These are phyloP conservation scores for Cyathus striatus DNA, from an alignment of 768 basidiomycete species.

Conservation along the genomic window DNA sequence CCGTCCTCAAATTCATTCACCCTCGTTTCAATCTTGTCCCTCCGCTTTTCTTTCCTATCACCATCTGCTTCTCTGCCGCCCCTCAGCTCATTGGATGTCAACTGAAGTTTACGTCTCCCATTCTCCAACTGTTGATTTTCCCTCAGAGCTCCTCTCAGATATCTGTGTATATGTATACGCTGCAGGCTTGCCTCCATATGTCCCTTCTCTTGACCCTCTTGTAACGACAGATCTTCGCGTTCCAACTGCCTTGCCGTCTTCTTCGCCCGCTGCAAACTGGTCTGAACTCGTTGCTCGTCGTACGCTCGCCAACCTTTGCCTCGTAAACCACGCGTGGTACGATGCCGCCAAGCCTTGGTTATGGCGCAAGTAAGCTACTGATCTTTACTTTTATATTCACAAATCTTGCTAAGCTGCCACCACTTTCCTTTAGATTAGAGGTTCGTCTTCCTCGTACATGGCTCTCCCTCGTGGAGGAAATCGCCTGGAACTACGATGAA, in stretches of 20 bases:
- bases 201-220: slow-evolving; percentile 69
- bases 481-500: slow-evolving; percentile 68
- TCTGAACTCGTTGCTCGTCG: slow-evolving; percentile 59
- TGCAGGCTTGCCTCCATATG: slow-evolving; percentile 48
- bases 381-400: slow-evolving; percentile 1
- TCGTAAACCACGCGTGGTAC: slow-evolving; percentile 75
- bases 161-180: slow-evolving; percentile 73
- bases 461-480: slow-evolving; percentile 76
- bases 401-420: not conserved
- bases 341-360: slow-evolving; percentile 86
- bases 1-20: too few species aligned
- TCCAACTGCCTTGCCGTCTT: slow-evolving; percentile 67
- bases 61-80: slow-evolving; percentile 8
- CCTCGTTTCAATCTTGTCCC: slow-evolving; percentile 2
- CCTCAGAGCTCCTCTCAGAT: slow-evolving; percentile 65
- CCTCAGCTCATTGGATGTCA: slow-evolving; percentile 22
- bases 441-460: slow-evolving; percentile 81
- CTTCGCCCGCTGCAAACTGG: slow-evolving; percentile 69
- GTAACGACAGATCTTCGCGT: slow-evolving; percentile 36
- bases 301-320: slow-evolving; percentile 66
- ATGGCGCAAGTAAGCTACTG: slow-evolving; percentile 55
- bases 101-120: slow-evolving; percentile 13
- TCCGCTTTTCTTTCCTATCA: slow-evolving; percentile 5
- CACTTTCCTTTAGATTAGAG: slow-evolving; percentile 42
- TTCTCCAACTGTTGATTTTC: slow-evolving; percentile 41